Evolutionary conservation across 805 yeast species (phyloP), one percentile per base, ranked within the genome.

Genomic region (Ogataea trehalophila): DNA sequence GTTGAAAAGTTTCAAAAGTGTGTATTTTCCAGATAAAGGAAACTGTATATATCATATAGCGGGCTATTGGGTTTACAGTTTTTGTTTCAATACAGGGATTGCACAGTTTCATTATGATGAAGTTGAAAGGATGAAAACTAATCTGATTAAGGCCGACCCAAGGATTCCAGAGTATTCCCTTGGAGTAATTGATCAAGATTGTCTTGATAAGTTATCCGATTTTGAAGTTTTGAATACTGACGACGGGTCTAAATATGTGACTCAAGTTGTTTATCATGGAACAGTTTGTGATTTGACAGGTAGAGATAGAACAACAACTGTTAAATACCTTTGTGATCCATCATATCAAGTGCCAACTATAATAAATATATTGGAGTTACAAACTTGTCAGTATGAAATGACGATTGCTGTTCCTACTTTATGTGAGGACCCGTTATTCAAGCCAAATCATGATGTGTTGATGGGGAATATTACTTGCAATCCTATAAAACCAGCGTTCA

Each of bases 271-370:
- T 2, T 50, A 53, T 6, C 58, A 59, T 39, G 72, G 72, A 5
- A 53, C 60, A 2, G 48, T 56, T 2, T 68, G 72, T 54, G 72
- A 68, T 46, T 42, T 66, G 33, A 68, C 71, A 3, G 60, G 60
- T 2, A 46, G 47, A n/a, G 62, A 59, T 20, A 49, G 72, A 40
- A 41, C 54, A 4, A 55, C 63, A 2, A 52, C 52, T 1, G 52
- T 68, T 17, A 53, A 57, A 16, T 67, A 67, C 40, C 46, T 49
- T 5, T 68, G 71, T 41, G 61, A 57, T 40, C 45, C 48, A 2
- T 38, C 54, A 13, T 37, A 44, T 2, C 15, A 33, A 3, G 0
- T 11, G 1, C 63, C 69, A 4, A 23, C n/a, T 14, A 48, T 66
- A n/a, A 45, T 46, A 6, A 42, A 44, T 6, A 52, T 65, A 6